Percentiles rank a stretch among this genome's conserved stretches.
phyloP scores from a whole-genome alignment of 163 green algal genomes.

The Scenedesmus sp. region DNA sequence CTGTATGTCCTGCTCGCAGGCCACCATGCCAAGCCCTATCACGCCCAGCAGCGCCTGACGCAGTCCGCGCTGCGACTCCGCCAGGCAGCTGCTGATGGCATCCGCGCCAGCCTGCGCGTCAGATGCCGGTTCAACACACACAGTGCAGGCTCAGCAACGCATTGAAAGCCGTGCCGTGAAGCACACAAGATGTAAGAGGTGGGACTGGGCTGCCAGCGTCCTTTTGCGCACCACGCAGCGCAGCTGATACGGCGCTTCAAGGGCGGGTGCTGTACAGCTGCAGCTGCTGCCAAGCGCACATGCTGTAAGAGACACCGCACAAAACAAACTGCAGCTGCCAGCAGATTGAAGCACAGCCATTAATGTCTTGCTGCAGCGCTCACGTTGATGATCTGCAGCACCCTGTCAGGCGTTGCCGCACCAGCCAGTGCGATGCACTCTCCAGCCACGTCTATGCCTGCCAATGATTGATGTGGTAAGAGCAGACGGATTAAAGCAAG shows the following conservation, averaged over 20 bases:
- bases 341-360: no score
- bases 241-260: no score
- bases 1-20: neutral
- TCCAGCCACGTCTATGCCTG: neutral
- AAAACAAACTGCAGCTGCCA: conserved; percentile 5
- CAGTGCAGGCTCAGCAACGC: no score
- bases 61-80: conserved; percentile 75
- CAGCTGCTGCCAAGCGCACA: neutral
- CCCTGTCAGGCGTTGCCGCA: neutral
- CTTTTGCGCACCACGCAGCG: no score
- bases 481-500: neutral
- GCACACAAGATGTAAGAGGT: no score
- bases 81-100: conserved; percentile 74
- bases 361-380: neutral
- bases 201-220: no score
- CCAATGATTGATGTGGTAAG: neutral
- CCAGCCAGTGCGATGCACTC: neutral
- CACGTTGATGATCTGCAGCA: neutral
- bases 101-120: conserved; percentile 41
- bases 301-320: neutral
- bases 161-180: no score
- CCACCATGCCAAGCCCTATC: neutral
- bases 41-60: conserved; percentile 87
- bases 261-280: no score
- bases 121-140: neutral